These are phyloP conservation scores for Yarrowia hollandica DNA, from an alignment of 805 yeast species.

Conservation along the genomic window DNA sequence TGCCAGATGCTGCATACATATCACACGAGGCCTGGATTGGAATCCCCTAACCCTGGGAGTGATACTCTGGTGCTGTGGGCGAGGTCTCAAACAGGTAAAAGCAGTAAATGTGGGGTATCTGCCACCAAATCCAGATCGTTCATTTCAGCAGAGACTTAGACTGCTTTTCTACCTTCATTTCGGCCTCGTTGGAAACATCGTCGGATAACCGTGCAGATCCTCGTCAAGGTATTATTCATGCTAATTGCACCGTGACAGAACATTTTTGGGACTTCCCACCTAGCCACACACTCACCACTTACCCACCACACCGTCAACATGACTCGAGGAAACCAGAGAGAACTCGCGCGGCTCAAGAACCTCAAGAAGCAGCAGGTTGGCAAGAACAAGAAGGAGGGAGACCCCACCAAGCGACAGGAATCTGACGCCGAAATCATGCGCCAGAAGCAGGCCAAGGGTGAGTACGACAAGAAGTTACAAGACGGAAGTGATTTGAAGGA, in stretches of 20 bases:
- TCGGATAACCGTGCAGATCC: too few relatives aligned
- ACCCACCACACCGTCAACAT: slow-evolving; percentile 43
- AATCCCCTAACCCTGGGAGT: neutral
- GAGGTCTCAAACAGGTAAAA: too few relatives aligned
- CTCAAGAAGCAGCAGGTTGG: slow-evolving; percentile 67
- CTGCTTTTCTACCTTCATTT: too few relatives aligned
- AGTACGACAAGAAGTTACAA: slow-evolving; percentile 31
- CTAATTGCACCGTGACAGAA: neutral
- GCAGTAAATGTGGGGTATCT: too few relatives aligned
- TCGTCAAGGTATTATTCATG: too few relatives aligned
- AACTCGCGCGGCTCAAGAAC: slow-evolving; percentile 86
- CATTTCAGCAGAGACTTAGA: too few relatives aligned
- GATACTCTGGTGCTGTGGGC: too few relatives aligned
- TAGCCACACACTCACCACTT: neutral
- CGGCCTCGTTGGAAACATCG: too few relatives aligned
- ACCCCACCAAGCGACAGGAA: slow-evolving; percentile 82
- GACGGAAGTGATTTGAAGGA: neutral
- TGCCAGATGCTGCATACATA: slow-evolving; percentile 1
- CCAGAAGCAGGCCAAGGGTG: slow-evolving; percentile 81
- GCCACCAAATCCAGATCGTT: too few relatives aligned
- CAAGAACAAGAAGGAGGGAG: slow-evolving; percentile 75
- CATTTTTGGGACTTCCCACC: slow-evolving; percentile 5
- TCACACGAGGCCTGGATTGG: slow-evolving; percentile 3
- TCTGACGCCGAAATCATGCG: slow-evolving; percentile 88
- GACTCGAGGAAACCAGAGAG: slow-evolving; percentile 98